A percentile compares a stretch with the other conserved stretches of the same genome.
phyloP scores from a whole-genome alignment of 805 yeast genomes.

The Nakazawaea peltata region DNA sequence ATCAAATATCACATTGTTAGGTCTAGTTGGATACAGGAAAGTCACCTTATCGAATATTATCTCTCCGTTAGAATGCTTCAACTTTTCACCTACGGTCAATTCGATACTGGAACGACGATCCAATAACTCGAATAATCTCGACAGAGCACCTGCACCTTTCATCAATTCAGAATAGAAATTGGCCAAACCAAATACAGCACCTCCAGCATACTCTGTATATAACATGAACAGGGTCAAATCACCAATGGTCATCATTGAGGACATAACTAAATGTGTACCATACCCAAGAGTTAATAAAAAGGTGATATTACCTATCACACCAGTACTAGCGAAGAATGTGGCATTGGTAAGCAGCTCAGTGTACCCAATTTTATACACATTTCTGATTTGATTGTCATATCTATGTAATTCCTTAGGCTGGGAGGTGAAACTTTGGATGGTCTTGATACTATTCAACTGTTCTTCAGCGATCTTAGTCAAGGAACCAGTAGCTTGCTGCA shows the following conservation, averaged over 20 bases:
- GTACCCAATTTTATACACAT: constrained; percentile 62
- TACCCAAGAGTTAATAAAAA: constrained; percentile 66
- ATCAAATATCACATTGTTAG: constrained; percentile 57
- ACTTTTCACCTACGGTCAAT: constrained; percentile 52
- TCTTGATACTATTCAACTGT: constrained; percentile 73
- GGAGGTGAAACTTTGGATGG: constrained; percentile 88
- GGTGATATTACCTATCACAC: constrained; percentile 76
- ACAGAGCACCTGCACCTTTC: constrained; percentile 97
- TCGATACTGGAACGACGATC: constrained; percentile 73
- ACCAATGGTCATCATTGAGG: constrained; percentile 74
- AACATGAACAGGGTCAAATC: constrained; percentile 89
- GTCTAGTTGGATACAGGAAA: constrained; percentile 84
- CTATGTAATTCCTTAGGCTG: constrained; percentile 71
- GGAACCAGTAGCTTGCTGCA: constrained; percentile 82
- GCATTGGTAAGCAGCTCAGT: constrained; percentile 80
- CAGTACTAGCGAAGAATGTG: constrained; percentile 70
- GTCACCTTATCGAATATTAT: constrained; percentile 60
- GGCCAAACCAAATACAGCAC: constrained; percentile 85
- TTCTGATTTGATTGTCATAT: constrained; percentile 64
- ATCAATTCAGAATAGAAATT: constrained; percentile 88
- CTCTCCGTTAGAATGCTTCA: constrained; percentile 37
- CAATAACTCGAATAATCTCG: constrained; percentile 78
- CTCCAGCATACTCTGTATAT: constrained; percentile 92
- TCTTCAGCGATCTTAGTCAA: constrained; percentile 90
- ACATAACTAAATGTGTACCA: constrained; percentile 74